These are phyloP conservation scores for Zygosaccharomyces sapae DNA, from an alignment of 1,139 yeast species.

Conservation along the genomic window DNA sequence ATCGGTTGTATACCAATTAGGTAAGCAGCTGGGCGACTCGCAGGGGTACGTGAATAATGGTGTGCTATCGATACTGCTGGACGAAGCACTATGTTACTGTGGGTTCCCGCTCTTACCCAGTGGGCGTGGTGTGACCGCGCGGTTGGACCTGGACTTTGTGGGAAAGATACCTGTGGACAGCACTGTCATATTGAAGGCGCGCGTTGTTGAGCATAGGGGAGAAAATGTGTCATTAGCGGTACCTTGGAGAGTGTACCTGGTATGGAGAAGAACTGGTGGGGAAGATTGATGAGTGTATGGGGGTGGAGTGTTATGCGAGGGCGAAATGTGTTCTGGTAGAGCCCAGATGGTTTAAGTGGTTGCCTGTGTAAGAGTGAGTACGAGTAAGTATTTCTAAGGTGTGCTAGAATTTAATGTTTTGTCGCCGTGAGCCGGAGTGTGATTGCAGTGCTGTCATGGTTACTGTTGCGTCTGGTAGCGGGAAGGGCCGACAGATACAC, in stretches of 20 bases:
- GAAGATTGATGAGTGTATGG: conserved; percentile 7
- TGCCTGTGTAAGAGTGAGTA: conserved; percentile 5
- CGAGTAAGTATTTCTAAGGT: too few species aligned
- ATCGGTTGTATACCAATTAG: conserved; percentile 66
- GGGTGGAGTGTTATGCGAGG: conserved; percentile 43
- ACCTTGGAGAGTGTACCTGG: conserved; percentile 46
- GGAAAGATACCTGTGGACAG: conserved; percentile 64
- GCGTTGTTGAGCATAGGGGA: conserved; percentile 63
- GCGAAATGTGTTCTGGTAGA: conserved; percentile 67
- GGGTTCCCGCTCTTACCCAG: conserved; percentile 85
- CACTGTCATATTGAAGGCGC: conserved; percentile 63
- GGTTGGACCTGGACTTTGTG: conserved; percentile 58
- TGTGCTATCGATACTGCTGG: conserved; percentile 72
- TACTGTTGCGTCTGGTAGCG: too few species aligned
- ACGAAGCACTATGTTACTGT: conserved; percentile 81
- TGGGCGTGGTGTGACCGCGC: conserved; percentile 87
- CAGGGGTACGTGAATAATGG: conserved; percentile 82
- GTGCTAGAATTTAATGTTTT: too few species aligned
- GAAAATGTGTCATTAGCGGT: conserved; percentile 78
- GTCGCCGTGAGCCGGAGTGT: too few species aligned
- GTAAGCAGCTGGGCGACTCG: conserved; percentile 57
- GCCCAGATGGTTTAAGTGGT: conserved; percentile 66
- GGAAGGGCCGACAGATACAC: too few species aligned
- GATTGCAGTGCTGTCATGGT: too few species aligned
- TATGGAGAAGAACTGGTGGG: conserved; percentile 10